Percentiles rank a stretch among this genome's conserved stretches.
phyloP scores from a whole-genome alignment of 495 filamentous ascomycete species.

The Aspergillus sclerotiicarbonarius region DNA sequence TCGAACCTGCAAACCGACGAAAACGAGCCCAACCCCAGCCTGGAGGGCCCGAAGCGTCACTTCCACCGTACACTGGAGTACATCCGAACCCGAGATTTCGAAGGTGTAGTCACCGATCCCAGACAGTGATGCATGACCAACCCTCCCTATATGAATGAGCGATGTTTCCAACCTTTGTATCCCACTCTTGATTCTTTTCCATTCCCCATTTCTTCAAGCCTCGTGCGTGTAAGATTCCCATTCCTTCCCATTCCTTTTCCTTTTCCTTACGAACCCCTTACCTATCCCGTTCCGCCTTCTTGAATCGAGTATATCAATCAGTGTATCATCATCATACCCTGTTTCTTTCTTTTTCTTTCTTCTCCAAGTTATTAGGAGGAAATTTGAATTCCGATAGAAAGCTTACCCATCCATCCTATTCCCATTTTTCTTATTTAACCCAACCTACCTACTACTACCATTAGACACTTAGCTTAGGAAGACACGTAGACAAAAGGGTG shows the following conservation, averaged over 20 bases:
- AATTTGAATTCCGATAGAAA: background rate
- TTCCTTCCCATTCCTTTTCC: conserved; percentile 11
- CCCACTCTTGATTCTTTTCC: background rate
- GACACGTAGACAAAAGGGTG: too few relatives aligned
- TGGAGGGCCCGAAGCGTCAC: conserved; percentile 85
- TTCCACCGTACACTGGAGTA: conserved; percentile 94
- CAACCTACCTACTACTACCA: background rate
- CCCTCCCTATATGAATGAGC: conserved; percentile 15
- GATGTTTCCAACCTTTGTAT: conserved; percentile 2
- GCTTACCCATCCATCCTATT: too few relatives aligned
- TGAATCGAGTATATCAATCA: conserved; percentile 35
- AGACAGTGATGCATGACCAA: conserved; percentile 45
- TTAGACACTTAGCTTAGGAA: background rate
- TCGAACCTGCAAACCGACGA: conserved; percentile 87
- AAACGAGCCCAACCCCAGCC: conserved; percentile 60
- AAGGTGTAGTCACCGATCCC: conserved; percentile 78
- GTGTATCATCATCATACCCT: conserved; percentile 36
- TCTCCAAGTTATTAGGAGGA: background rate
- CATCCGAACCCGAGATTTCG: conserved; percentile 86
- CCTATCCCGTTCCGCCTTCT: conserved; percentile 7
- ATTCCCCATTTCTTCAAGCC: background rate
- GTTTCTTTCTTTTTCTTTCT: conserved; percentile 6
- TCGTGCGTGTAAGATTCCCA: conserved; percentile 15
- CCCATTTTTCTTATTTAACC: background rate
- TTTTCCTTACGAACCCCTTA: conserved; percentile 21